These are phyloP conservation scores for Skeletonema tropicum DNA, from an alignment of 108 stramenopile species.

Conservation along the genomic window DNA sequence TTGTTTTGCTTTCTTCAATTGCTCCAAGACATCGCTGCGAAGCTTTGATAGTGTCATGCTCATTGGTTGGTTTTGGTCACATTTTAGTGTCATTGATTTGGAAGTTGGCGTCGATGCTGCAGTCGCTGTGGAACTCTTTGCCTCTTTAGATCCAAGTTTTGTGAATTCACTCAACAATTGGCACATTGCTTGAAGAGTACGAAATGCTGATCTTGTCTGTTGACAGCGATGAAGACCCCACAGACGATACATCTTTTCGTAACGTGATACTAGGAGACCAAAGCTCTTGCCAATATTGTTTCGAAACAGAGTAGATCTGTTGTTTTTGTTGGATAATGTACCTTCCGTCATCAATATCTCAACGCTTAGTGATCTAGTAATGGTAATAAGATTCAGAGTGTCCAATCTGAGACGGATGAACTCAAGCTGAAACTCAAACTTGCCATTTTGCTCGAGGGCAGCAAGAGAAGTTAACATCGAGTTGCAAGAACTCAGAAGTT, in stretches of 20 bases:
- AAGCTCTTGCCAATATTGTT: conserved; percentile 23
- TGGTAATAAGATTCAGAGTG: conserved; percentile 14
- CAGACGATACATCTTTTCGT: conserved; percentile 24
- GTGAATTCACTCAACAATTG: conserved; percentile 12
- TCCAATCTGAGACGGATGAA: conserved; percentile 19
- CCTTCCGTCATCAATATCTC: conserved; percentile 26
- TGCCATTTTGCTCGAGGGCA: not conserved
- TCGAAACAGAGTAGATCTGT: conserved; percentile 9
- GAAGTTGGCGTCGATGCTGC: not conserved
- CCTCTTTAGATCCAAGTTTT: conserved; percentile 1
- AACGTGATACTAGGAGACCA: conserved; percentile 20
- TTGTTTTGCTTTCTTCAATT: conserved; percentile 2
- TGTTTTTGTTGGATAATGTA: conserved; percentile 7
- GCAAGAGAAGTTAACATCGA: conserved; percentile 22
- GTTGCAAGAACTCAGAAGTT: conserved; percentile 12
- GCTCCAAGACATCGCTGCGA: conserved; percentile 7
- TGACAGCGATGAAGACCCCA: conserved; percentile 36
- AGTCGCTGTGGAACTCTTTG: not conserved
- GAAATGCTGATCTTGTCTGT: conserved; percentile 29
- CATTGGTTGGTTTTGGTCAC: not conserved
- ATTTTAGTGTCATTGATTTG: not conserved
- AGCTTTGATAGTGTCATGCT: not conserved
- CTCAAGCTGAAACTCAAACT: conserved; percentile 32
- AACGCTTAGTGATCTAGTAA: conserved; percentile 2
- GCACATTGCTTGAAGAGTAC: conserved; percentile 21